A percentile compares a stretch with the other conserved stretches of the same genome.
Conservation (phyloP, 257 asterid species). For the Nicotiana paniculata region DNA sequence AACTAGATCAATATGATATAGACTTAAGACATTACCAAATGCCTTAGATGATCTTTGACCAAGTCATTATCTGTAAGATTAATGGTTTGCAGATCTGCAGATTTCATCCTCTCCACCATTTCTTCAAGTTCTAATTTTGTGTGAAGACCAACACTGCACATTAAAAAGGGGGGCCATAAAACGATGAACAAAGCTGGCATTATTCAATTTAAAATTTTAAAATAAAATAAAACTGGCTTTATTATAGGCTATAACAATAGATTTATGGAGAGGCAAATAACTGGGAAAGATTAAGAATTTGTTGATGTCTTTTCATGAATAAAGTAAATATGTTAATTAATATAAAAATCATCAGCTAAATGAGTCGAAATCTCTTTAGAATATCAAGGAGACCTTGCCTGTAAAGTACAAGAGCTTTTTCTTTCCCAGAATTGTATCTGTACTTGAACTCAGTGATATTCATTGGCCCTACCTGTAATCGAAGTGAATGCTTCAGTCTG, state of each 20-base stretch:
- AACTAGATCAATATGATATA: not conserved
- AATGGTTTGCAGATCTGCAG: conserved; percentile 50
- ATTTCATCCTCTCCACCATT: conserved; percentile 53
- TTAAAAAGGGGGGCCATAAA: not conserved
- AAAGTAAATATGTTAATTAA: not conserved
- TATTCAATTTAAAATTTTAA: not conserved
- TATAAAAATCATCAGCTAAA: not conserved
- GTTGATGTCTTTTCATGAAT: not conserved
- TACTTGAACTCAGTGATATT: conserved; percentile 84
- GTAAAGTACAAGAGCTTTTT: conserved; percentile 65
- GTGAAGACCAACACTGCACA: conserved; percentile 80
- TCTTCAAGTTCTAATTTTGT: conserved; percentile 62
- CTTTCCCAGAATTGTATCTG: conserved; percentile 63
- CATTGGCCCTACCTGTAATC: conserved; percentile 76
- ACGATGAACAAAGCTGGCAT: not conserved
- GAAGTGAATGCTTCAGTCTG: not conserved
- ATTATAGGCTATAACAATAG: not conserved
- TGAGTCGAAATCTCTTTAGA: conserved; percentile 1
- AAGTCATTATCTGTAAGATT: conserved; percentile 76
- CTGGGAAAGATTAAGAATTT: not conserved
- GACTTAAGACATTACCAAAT: conserved; percentile 46
- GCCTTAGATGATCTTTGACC: conserved; percentile 92
- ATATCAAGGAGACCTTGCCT: conserved; percentile 41
- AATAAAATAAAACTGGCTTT: not conserved
- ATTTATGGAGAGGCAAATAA: conserved; percentile 1